These are phyloP conservation scores for Penicillium malachiteum DNA, from an alignment of 495 filamentous ascomycete genomes.

Conservation along the genomic window DNA sequence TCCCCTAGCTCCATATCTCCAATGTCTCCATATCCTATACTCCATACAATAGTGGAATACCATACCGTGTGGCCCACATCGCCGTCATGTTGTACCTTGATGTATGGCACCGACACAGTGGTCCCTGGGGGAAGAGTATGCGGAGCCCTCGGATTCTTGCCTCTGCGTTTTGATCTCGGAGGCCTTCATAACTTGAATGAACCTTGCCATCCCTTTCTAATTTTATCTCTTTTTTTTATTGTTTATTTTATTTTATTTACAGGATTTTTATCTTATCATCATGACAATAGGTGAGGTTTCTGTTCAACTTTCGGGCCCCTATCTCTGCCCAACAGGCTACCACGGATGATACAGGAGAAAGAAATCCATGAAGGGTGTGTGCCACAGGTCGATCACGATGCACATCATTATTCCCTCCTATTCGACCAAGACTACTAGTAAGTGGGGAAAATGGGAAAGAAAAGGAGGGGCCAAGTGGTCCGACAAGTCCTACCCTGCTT, in stretches of 20 bases:
- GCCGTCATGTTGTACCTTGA: conserved; percentile 18
- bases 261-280: neutral
- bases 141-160: conserved; percentile 30
- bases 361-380: conserved; percentile 8
- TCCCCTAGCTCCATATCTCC: neutral
- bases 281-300: conserved; percentile 4
- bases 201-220: conserved; percentile 11
- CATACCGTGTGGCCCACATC: conserved; percentile 13
- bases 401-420: conserved; percentile 26
- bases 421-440: conserved; percentile 12
- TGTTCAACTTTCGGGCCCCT: conserved; percentile 16
- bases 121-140: conserved; percentile 29
- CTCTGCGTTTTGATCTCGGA: conserved; percentile 24
- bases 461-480: conserved; percentile 3
- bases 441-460: neutral
- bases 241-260: neutral
- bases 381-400: conserved; percentile 28
- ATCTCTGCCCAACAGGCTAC: conserved; percentile 18
- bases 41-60: neutral
- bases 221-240: neutral
- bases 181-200: conserved; percentile 10
- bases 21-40: neutral
- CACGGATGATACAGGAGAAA: conserved; percentile 7
- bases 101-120: conserved; percentile 29
- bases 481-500: neutral